Evolutionary conservation across 768 basidiomycete species (phyloP).

Genomic region (Lentinula guzmanii): DNA sequence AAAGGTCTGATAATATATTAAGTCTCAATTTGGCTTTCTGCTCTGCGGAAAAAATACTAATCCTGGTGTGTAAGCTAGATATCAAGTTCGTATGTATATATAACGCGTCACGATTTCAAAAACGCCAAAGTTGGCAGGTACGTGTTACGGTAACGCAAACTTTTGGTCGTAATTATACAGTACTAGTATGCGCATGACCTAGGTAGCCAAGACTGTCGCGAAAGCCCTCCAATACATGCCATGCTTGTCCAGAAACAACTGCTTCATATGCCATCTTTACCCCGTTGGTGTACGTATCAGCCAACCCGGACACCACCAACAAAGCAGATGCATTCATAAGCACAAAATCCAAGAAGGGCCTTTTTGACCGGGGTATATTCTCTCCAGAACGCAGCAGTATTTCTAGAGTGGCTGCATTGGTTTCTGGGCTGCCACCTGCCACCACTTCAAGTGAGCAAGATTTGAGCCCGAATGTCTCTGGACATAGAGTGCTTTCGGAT

Average conservation of each 20-base stretch:
- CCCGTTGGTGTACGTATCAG: constrained; percentile 64
- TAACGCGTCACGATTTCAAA: too few relatives aligned
- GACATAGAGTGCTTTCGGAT: constrained; percentile 55
- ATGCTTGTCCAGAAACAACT: constrained; percentile 53
- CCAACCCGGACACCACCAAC: constrained; percentile 78
- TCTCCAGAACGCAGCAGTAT: constrained; percentile 54
- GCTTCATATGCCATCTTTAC: constrained; percentile 60
- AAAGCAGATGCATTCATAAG: constrained; percentile 87
- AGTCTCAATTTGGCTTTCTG: too few relatives aligned
- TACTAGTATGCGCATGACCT: too few relatives aligned
- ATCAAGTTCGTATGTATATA: too few relatives aligned
- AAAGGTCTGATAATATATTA: too few relatives aligned
- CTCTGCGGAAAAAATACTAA: too few relatives aligned
- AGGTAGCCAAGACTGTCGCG: neutral
- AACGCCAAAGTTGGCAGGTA: too few relatives aligned
- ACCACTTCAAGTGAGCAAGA: constrained; percentile 68
- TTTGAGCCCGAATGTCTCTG: constrained; percentile 71
- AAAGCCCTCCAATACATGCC: constrained; percentile 49
- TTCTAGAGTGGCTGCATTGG: constrained; percentile 76
- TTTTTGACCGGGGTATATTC: constrained; percentile 48
- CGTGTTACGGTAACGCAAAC: too few relatives aligned
- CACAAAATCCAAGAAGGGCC: constrained; percentile 79
- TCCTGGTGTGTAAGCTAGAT: too few relatives aligned
- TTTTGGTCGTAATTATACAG: too few relatives aligned
- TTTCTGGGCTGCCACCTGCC: constrained; percentile 62